Percentiles rank a stretch among this genome's conserved stretches.
Conservation (phyloP, 345 rosid genomes). For the Citrus cavaleriei region DNA sequence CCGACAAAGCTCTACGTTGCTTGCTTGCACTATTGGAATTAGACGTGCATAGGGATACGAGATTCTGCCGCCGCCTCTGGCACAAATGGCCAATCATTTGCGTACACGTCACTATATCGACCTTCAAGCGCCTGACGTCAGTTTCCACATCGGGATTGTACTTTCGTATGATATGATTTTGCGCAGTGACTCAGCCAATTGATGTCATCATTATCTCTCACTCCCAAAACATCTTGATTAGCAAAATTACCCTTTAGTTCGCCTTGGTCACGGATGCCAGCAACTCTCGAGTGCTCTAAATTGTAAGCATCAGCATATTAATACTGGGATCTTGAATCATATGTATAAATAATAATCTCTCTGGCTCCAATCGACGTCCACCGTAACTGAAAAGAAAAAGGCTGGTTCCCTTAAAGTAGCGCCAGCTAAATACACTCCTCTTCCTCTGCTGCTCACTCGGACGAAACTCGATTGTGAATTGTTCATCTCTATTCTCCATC, state of each 20-base stretch:
- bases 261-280: too few species aligned
- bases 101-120: background rate
- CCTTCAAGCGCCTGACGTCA: background rate
- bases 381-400: background rate
- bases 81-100: background rate
- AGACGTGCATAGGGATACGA: background rate
- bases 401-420: background rate
- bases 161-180: background rate
- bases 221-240: background rate
- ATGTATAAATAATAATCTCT: background rate
- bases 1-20: background rate
- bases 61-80: background rate
- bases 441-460: background rate
- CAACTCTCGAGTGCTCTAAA: too few species aligned
- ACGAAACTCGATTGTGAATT: background rate
- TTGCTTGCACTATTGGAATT: too few species aligned
- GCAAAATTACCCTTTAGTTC: background rate
- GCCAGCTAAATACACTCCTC: background rate
- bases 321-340: background rate
- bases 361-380: background rate
- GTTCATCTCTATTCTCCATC: background rate
- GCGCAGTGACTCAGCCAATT: background rate
- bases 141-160: background rate
- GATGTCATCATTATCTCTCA: background rate
- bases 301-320: too few species aligned